Base-by-base conservation (phyloP, 139 green algal species). In the Eudorina sp. region DNA sequence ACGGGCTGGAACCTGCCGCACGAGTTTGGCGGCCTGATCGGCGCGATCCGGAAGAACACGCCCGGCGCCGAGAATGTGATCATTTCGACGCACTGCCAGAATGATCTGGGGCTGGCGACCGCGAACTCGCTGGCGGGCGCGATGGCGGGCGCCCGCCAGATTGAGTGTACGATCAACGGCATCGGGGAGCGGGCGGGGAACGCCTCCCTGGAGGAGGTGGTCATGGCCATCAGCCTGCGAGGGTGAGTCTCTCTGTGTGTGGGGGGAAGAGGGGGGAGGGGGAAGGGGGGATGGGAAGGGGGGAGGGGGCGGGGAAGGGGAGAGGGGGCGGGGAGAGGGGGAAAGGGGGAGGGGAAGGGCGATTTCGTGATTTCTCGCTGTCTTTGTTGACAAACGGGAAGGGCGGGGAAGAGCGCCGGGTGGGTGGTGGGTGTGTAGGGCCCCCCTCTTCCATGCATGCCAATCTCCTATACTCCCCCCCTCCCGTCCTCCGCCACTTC, bases 131-230 rank as follows among this genome's bases (percentile, higher is more conserved):
- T 99, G 31, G 96, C 96, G 23, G 97, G 96, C 53, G 97, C 95
- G 0, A 92, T 92, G 88, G 90, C 66, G 46, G 96, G 95, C 43
- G 95, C 96, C 38, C 86, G 96, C 0, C 97, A 98, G 93, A 94
- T 99, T 29, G 98, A 99, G 95, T 98, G 96, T 91, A 99, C 98
- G 31, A 99, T 99, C 92, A 99, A 99, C 91, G 98, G 98, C 91
- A 99, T 99, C 75, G 98, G 98, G 13, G 98, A 99, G 94, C 92
- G 98, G 0, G 98, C 98, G 34, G 98, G 98, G 45, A 99, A 99
- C 90, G 97, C 98, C 0, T 98, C 94, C 0, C 86, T 99, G 89
- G 98, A 99, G 90, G 98, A 99, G 94, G 92, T 99, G 3, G 96
- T 97, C 13, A 98, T 99, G 96, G 96, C 97, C 45, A 96, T 99